Evolutionary conservation across 148 eudicot genomes (phyloP).

Genomic region (Rhododendron ferrugineum): DNA sequence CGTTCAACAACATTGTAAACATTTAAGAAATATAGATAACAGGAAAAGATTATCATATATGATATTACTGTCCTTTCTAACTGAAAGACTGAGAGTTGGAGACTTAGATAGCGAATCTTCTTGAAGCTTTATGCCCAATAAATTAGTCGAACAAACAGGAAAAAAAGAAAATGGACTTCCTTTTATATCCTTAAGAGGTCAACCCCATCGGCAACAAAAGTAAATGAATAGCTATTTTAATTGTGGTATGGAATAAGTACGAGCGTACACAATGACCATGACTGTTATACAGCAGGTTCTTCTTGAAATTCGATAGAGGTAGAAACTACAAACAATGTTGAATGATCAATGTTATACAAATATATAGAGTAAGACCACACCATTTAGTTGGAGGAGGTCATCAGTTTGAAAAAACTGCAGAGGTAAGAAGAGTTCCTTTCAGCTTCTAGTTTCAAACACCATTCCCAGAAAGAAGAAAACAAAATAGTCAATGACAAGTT

Average conservation of each 20-base stretch:
- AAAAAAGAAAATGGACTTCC: not conserved
- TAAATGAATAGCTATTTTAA: not conserved
- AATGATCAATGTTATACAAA: not conserved
- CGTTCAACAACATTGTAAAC: not conserved
- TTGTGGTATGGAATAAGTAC: not conserved
- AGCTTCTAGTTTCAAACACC: not conserved
- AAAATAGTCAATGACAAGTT: not conserved
- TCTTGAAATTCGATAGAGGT: not conserved
- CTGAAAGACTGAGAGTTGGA: not conserved
- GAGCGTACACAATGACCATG: not conserved
- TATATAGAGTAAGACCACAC: not conserved
- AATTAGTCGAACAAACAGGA: not conserved
- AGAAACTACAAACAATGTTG: not conserved
- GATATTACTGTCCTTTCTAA: too few relatives aligned
- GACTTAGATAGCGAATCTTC: not conserved
- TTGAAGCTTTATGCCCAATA: not conserved
- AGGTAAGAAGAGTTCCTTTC: not conserved
- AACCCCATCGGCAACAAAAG: not conserved
- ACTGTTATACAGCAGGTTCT: not conserved
- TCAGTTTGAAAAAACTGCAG: not conserved
- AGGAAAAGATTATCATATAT: not conserved
- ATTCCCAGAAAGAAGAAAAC: not conserved
- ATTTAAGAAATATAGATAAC: not conserved
- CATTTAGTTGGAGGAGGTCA: not conserved
- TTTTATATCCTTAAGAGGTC: not conserved